These are phyloP conservation scores for Ophiostoma triangulosporum DNA, from an alignment of 2,329 filamentous ascomycete species.

Conservation along the genomic window DNA sequence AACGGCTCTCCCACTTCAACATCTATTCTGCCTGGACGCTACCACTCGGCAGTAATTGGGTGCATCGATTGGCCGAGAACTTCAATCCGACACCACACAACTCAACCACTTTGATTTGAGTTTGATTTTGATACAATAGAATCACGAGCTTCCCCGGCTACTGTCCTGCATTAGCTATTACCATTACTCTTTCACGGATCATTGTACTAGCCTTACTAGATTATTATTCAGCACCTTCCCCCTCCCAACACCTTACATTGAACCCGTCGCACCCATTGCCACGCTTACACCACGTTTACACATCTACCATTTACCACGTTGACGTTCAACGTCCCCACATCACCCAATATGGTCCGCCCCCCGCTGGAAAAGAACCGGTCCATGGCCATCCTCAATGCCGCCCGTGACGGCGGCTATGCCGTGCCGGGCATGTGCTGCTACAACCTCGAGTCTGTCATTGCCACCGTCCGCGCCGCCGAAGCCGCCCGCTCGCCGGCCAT, in stretches of 20 bases:
- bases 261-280: neutral
- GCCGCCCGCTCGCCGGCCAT: constrained; percentile 53
- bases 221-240: neutral
- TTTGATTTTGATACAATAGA: too few relatives aligned
- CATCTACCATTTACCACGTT: neutral
- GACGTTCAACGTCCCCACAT: neutral
- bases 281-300: neutral
- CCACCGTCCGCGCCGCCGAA: constrained; percentile 53
- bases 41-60: too few relatives aligned
- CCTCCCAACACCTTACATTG: neutral
- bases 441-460: constrained; percentile 36
- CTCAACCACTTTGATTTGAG: too few relatives aligned
- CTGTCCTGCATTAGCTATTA: neutral
- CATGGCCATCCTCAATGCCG: constrained; percentile 42
- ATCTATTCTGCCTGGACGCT: too few relatives aligned
- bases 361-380: constrained; percentile 34
- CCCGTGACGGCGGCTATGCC: constrained; percentile 40
- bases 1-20: too few relatives aligned
- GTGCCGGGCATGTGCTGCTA: constrained; percentile 40
- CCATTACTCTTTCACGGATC: neutral
- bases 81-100: too few relatives aligned
- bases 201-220: neutral
- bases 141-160: neutral
- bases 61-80: too few relatives aligned
- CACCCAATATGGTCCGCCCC: constrained; percentile 23